phyloP scores from a whole-genome alignment of 1,139 yeast species.

The Chernovozyma sophiae-reginae region DNA sequence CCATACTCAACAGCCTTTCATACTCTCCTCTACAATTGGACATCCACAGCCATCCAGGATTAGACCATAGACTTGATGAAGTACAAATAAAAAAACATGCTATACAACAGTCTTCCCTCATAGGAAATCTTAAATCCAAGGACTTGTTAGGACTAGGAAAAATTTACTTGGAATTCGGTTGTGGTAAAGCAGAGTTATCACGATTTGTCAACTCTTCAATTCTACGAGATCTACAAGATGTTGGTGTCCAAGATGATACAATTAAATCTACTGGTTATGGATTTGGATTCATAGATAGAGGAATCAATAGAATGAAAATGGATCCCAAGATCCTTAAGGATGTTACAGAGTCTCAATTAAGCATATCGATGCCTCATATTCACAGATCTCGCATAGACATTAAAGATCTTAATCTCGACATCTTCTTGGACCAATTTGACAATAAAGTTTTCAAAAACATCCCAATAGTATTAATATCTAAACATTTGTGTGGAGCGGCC shows the following conservation, averaged over 20 bases:
- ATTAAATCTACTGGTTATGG: constrained; percentile 21
- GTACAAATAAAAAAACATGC: constrained; percentile 70
- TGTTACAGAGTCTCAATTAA: constrained; percentile 19
- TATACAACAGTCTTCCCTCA: constrained; percentile 74
- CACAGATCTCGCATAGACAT: constrained; percentile 68
- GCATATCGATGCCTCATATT: constrained; percentile 28
- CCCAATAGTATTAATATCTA: constrained; percentile 62
- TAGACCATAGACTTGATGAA: constrained; percentile 36
- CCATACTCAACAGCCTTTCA: constrained; percentile 15
- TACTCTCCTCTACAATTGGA: constrained; percentile 16
- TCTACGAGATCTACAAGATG: constrained; percentile 17
- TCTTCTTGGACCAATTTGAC: constrained; percentile 30
- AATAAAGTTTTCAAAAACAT: constrained; percentile 8
- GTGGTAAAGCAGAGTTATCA: constrained; percentile 84
- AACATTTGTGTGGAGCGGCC: constrained; percentile 91
- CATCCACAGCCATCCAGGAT: constrained; percentile 25
- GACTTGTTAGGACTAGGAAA: constrained; percentile 33
- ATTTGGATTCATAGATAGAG: constrained; percentile 70
- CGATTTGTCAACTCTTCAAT: constrained; percentile 58
- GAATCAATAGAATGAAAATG: constrained; percentile 72
- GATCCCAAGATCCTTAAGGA: constrained; percentile 67
- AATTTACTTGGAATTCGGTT: constrained; percentile 75
- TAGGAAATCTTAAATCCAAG: constrained; percentile 58
- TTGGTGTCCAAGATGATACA: background rate
- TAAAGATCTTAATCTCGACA: constrained; percentile 60